Conservation (phyloP, 306 rosid genomes). For the Canavalia ensiformis region DNA sequence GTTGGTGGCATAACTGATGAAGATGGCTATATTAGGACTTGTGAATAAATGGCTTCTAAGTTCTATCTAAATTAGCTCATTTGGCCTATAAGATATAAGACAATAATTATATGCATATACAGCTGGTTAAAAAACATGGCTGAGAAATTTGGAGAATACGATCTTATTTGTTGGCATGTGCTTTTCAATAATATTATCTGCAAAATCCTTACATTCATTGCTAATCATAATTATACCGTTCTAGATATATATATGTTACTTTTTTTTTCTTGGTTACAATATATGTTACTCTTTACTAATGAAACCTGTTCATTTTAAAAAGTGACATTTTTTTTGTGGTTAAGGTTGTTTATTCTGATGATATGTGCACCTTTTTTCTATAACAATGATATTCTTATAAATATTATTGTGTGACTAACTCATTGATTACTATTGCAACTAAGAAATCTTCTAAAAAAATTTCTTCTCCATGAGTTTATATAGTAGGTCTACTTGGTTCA, state of each 20-base stretch:
- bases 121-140: slow-evolving; percentile 7
- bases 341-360: too few relatives aligned
- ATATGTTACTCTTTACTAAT: too few relatives aligned
- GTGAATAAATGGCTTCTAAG: not conserved
- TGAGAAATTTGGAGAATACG: not conserved
- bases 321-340: not conserved
- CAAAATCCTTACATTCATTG: not conserved
- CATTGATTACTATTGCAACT: not conserved
- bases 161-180: slow-evolving; percentile 34
- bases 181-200: not conserved
- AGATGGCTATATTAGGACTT: not conserved
- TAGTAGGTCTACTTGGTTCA: not conserved
- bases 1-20: slow-evolving; percentile 49
- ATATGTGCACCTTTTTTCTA: too few relatives aligned
- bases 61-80: too few relatives aligned
- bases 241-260: too few relatives aligned
- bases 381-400: not conserved
- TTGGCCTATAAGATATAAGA: too few relatives aligned
- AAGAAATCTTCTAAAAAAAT: not conserved
- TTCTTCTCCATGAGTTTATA: not conserved
- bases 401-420: not conserved
- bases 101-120: not conserved
- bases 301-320: not conserved
- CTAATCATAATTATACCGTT: not conserved
- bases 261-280: too few relatives aligned